Evolutionary conservation across 2,329 filamentous ascomycete genomes (phyloP).

Genomic region (Xylaria sp.): DNA sequence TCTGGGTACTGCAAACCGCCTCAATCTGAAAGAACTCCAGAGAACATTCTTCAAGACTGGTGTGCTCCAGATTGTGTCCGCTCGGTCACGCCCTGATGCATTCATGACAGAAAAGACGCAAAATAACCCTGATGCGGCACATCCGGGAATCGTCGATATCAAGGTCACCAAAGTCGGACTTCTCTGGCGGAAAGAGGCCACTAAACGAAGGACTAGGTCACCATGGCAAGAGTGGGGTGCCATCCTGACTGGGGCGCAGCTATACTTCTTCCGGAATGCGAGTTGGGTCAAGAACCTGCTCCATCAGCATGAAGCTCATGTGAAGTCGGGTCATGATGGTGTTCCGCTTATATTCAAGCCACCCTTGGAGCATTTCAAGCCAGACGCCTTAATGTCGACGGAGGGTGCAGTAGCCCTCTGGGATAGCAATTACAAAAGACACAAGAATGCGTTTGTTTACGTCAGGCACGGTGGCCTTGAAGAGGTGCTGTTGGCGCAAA

Average conservation of each 20-base stretch:
- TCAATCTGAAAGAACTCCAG: constrained; percentile 85
- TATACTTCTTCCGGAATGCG: constrained; percentile 96
- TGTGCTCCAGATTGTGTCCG: constrained; percentile 93
- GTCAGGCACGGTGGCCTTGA: constrained; percentile 88
- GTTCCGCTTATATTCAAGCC: constrained; percentile 90
- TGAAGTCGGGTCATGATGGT: constrained; percentile 79
- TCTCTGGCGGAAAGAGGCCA: constrained; percentile 92
- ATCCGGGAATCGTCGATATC: constrained; percentile 94
- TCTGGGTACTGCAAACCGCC: constrained; percentile 76
- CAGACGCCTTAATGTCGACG: constrained; percentile 92
- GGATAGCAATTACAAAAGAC: constrained; percentile 89
- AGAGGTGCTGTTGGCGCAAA: constrained; percentile 90
- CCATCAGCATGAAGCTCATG: constrained; percentile 84
- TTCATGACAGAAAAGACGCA: constrained; percentile 91
- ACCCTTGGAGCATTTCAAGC: constrained; percentile 90
- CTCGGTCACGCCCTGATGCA: constrained; percentile 90
- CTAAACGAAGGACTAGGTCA: constrained; percentile 92
- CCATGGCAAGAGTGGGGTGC: constrained; percentile 99
- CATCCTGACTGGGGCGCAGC: constrained; percentile 92
- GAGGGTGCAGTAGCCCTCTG: constrained; percentile 90
- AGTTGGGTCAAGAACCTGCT: constrained; percentile 92
- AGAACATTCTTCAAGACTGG: constrained; percentile 92
- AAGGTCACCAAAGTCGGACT: constrained; percentile 96
- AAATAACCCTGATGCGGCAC: constrained; percentile 85
- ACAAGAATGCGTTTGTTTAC: constrained; percentile 95